Evolutionary conservation across 441 rosid genomes (phyloP), one percentile per base, ranked within the genome.

Genomic region (Lepidium campestre): DNA sequence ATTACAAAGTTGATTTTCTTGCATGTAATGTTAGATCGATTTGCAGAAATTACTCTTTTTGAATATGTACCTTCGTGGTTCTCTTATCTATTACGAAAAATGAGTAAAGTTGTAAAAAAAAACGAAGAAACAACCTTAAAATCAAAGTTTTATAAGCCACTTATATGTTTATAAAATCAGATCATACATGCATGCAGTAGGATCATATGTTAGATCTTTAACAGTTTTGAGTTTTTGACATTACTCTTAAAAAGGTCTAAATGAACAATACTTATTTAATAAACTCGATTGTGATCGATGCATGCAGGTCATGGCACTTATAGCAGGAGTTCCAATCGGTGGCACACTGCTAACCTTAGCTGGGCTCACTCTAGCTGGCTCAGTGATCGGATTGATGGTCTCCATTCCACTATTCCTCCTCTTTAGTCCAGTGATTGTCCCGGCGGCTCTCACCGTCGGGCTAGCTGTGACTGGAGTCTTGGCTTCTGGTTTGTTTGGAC

Each of bases 361-460:
- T 10, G 90, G 94, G 0, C 56, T 90, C 36, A 80, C 85, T 15
- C 74, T 90, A 22, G 76, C 80, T 0, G 90, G 85, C 8, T 83
- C 97, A 7, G 65, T 89, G n/a, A 81, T 85, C 6, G 91, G 89
- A 12, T 67, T 85, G 0, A 54, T 78, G 2, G 29, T 89, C 50
- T 57, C 88, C 27, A 73, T 86, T 3, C 95, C 98, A 0, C 78
- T 90, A 10, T 86, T 90, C 70, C 31, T 90, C 27, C 57, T 90
- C 74, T 90, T 87, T 78, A 89, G 97, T 72, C 96, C 96, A 0
- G 81, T 93, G 40, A 64, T 90, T 3, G 82, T 90, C 55, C 98
- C 97, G 0, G 89, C 97, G 0, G 80, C 86, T n/a, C 50, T 88
- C 15, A 67, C 75, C 3, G 3, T 88, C 4, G 81, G 73, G 13